Base-by-base conservation (phyloP, 495 filamentous ascomycete species). In the Parmelia sp. region DNA sequence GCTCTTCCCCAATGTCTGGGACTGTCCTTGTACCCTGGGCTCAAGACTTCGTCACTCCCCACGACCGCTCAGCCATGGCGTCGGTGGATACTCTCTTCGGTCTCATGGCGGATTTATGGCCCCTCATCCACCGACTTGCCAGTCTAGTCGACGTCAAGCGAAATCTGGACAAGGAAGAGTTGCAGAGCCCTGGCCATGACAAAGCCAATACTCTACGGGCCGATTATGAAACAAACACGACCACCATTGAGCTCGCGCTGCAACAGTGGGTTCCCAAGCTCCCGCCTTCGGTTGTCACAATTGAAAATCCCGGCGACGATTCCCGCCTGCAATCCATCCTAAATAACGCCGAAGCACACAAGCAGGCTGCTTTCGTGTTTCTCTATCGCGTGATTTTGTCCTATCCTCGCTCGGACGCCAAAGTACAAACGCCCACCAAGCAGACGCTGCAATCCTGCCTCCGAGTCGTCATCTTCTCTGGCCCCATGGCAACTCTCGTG, bases 41-140 rank as follows among this genome's bases (percentile, higher is more conserved):
- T 14, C 75, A 75, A 31, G 76, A 77, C 47, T 74, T 79, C 6
- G 61, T 75, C 2, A 75, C 76, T 12, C 70, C 80, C 29, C 77
- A 80, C 10, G 80, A 84, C 4, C 72, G 82, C 25, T 71, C 75
- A 9, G 72, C 74, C 23, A 81, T 81, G 25, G 63, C 67, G 4
- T 76, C 80, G 37, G 81, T 86, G 19, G 84, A 87, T 66, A 84
- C 82, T 19, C 76, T 87, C 14, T 77, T 86, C n/a, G 84, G 84
- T 35, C 80, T 87, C 72, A 78, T 83, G 17, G 84, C 82, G 11
- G 83, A 84, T 36, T 70, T 87, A 0, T 87, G 84, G 84, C 84
- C 84, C 35, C 80, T 86, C 47, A 83, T 86, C 66, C 83, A 87
- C 68, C 81, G 84, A 2, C 75, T 87, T 10, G 83, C 83, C 2